phyloP scores from a whole-genome alignment of 345 rosid species.

The Rhizophora apiculata region DNA sequence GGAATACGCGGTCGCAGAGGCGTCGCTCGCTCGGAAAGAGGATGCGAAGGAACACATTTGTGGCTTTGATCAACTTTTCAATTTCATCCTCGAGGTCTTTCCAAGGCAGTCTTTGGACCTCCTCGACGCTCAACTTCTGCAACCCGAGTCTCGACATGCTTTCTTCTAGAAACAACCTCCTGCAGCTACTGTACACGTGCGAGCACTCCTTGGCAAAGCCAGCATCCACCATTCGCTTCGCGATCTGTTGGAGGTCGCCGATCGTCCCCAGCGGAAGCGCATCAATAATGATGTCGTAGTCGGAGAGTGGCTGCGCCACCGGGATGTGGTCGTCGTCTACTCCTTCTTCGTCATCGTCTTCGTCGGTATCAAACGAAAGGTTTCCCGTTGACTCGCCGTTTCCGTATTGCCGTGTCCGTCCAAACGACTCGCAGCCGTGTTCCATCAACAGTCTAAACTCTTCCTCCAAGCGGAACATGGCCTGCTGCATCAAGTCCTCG shows the following conservation, averaged over 20 bases:
- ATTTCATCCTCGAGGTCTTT: slow-evolving; percentile 75
- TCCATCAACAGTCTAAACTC: slow-evolving; percentile 81
- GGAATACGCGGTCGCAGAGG: slow-evolving; percentile 81
- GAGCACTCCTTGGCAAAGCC: slow-evolving; percentile 73
- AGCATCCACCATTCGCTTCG: slow-evolving; percentile 80
- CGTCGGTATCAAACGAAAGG: slow-evolving; percentile 42
- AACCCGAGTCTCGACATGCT: slow-evolving; percentile 73
- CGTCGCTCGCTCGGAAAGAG: slow-evolving; percentile 92
- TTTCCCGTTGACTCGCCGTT: slow-evolving; percentile 31
- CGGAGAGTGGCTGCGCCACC: slow-evolving; percentile 71
- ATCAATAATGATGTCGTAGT: slow-evolving; percentile 77
- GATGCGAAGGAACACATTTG: slow-evolving; percentile 63
- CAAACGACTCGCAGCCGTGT: slow-evolving; percentile 63
- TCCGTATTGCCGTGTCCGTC: slow-evolving; percentile 19
- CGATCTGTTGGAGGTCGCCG: slow-evolving; percentile 78
- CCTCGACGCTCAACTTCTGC: slow-evolving; percentile 71
- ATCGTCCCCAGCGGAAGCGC: slow-evolving; percentile 79
- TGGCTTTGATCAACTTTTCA: slow-evolving; percentile 83
- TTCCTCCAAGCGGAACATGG: slow-evolving; percentile 74
- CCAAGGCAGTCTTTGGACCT: slow-evolving; percentile 78
- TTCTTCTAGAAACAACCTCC: slow-evolving; percentile 81
- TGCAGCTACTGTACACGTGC: slow-evolving; percentile 67
- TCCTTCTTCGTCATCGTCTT: slow-evolving; percentile 49
- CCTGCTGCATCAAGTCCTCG: slow-evolving; percentile 73
- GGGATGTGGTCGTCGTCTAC: slow-evolving; percentile 49